Conservation (phyloP, 192 early-diverging fungal genomes). For the Phlyctochytrium arcticum region DNA sequence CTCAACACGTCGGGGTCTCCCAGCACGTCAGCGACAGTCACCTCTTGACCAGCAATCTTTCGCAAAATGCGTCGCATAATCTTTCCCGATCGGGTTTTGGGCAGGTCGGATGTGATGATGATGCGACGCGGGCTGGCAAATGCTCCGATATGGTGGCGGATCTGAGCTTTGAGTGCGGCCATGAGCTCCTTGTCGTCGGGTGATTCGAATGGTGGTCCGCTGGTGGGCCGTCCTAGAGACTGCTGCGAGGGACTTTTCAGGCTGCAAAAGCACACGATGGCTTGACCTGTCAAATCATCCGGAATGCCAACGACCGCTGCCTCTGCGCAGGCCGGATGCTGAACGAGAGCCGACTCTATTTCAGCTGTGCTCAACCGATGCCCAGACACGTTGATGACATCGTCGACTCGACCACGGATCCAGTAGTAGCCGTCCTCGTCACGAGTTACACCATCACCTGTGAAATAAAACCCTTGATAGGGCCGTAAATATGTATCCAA, state of each 20-base stretch:
- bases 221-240: too few relatives aligned
- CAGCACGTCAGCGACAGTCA: constrained; percentile 33
- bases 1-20: constrained; percentile 33
- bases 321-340: constrained; percentile 78
- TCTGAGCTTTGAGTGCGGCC: constrained; percentile 66
- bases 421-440: constrained; percentile 95
- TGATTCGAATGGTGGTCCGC: too few relatives aligned
- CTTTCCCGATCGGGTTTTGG: constrained; percentile 95
- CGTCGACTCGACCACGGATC: constrained; percentile 87
- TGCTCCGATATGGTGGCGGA: constrained; percentile 87
- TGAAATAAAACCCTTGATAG: constrained; percentile 92
- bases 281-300: constrained; percentile 86
- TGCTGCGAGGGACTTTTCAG: constrained; percentile 37
- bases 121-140: constrained; percentile 89
- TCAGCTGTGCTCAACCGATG: constrained; percentile 93
- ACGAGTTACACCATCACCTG: constrained; percentile 87
- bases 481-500: constrained; percentile 89
- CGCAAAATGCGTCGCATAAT: constrained; percentile 94
- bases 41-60: constrained; percentile 85
- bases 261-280: constrained; percentile 59
- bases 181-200: constrained; percentile 38
- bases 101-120: constrained; percentile 80
- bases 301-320: constrained; percentile 83
- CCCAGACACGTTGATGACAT: constrained; percentile 95
- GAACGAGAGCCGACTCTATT: constrained; percentile 75